Percentiles rank a stretch among this genome's conserved stretches.
phyloP scores from a whole-genome alignment of 805 yeast genomes.

The Tanozyma kutaoensis region DNA sequence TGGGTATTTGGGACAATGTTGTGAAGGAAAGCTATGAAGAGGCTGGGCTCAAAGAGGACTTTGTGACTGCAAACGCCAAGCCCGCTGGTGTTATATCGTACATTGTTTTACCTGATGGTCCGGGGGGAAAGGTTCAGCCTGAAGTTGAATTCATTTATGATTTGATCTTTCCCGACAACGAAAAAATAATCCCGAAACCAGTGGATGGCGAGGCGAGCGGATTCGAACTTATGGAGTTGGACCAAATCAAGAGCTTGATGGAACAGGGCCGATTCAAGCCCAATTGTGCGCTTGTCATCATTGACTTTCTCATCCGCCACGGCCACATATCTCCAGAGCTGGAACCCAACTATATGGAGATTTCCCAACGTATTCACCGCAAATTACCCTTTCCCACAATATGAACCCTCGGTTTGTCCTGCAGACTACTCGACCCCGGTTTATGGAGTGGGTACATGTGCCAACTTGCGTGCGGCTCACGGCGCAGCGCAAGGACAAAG shows the following conservation, averaged over 20 bases:
- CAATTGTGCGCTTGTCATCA: constrained; percentile 66
- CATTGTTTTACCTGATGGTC: constrained; percentile 23
- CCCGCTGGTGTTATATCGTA: constrained; percentile 63
- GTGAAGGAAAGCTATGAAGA: constrained; percentile 85
- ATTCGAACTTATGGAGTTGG: constrained; percentile 50
- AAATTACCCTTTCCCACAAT: constrained; percentile 48
- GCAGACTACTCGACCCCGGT: neutral
- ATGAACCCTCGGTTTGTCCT: neutral
- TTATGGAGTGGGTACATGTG: constrained; percentile 2
- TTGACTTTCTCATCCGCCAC: constrained; percentile 82
- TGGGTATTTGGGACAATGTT: constrained; percentile 62
- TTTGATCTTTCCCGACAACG: constrained; percentile 34
- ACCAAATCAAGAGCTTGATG: constrained; percentile 40
- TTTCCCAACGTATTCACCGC: constrained; percentile 53
- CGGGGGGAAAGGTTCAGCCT: constrained; percentile 62
- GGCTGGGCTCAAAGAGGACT: constrained; percentile 55
- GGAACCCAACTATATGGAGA: constrained; percentile 55
- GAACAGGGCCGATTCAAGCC: constrained; percentile 65
- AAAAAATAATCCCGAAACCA: constrained; percentile 28
- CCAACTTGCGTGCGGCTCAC: constrained; percentile 4
- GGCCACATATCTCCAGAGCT: constrained; percentile 35
- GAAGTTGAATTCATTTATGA: constrained; percentile 81
- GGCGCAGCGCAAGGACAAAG: neutral
- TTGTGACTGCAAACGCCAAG: constrained; percentile 30
- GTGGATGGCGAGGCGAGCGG: constrained; percentile 54